Evolutionary conservation across 78 protist species (phyloP), one percentile per base, ranked within the genome.

Genomic region (Dictyostelium purpureum): DNA sequence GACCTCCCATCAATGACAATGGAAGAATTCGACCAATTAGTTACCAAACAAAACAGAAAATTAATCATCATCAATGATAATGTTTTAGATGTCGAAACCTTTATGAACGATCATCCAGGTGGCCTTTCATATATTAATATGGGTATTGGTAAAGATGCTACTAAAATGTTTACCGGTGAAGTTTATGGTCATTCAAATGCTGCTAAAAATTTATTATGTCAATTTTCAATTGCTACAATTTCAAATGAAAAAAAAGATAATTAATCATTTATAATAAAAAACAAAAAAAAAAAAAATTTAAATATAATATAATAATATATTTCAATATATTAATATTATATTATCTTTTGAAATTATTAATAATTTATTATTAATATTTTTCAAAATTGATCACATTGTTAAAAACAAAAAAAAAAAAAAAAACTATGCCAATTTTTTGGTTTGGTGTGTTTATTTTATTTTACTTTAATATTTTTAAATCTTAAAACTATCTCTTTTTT

Each of bases 71-170:
- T 92, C 75, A 66, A 83, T 18, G 65, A 78, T 2, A 33, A 65
- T 24, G 91, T 92, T 1, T 80, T 74, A 19, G 91, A 92, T 45
- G 91, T 92, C 7, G 85, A 83, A 66, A 33, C 52, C 0, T 79
- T 92, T 19, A n/a, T 92, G 19, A 71, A 74, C 12, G 79, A 73
- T 26, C 95, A 82, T 28, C 91, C 95, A 85, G 95, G 95, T 92
- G 95, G 95, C 43, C 19, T 57, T 0, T 31, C 24, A 19, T 79
- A 83, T 73, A 92, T 92, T 33, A 75, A 80, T 26, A 70, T 77
- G 81, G 83, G 91, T 61, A 6, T 92, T n/a, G 95, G 95, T 73
- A 80, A 77, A 76, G 95, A 92, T 63, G 81, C 81, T 0, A 92
- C 95, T 18, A 33, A 73, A 59, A 87, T 87, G 95, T 92, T 92